Evolutionary conservation across 2,329 filamentous ascomycete species (phyloP).

Genomic region (Colletotrichum lupini): DNA sequence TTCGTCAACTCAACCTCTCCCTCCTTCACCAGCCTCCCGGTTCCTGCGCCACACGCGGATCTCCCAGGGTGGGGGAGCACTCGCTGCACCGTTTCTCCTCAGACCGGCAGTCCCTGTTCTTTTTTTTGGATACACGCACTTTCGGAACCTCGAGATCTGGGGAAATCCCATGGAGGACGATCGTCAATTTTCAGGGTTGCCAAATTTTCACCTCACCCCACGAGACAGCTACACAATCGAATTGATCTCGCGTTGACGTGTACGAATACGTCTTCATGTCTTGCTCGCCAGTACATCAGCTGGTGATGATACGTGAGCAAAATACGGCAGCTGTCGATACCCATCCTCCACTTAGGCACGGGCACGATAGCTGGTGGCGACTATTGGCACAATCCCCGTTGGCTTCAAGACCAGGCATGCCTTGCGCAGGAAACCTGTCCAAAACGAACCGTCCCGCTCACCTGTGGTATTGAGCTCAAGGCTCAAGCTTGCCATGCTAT

Average conservation of each 20-base stretch:
- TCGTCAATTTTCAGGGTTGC: conserved; percentile 2
- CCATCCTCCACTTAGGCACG: not conserved
- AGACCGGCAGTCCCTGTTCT: conserved; percentile 35
- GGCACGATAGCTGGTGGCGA: conserved; percentile 22
- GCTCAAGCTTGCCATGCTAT: conserved; percentile 11
- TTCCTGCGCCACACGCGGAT: conserved; percentile 35
- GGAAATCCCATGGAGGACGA: conserved; percentile 22
- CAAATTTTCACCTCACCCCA: not conserved
- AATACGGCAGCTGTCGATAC: not conserved
- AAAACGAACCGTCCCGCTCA: conserved; percentile 5
- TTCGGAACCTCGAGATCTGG: conserved; percentile 31
- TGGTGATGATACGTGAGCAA: not conserved
- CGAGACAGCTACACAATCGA: not conserved
- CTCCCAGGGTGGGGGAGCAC: conserved; percentile 27
- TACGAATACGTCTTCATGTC: not conserved
- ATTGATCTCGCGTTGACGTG: not conserved
- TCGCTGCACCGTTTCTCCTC: conserved; percentile 14
- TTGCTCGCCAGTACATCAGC: not conserved
- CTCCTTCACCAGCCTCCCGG: conserved; percentile 22
- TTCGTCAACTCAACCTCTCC: not conserved
- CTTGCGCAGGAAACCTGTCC: not conserved
- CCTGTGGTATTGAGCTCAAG: conserved; percentile 1
- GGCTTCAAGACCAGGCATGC: not conserved
- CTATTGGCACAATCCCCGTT: conserved; percentile 9
- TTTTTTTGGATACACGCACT: conserved; percentile 32